A percentile compares a stretch with the other conserved stretches of the same genome.
These are phyloP conservation scores for Exserohilum turcica DNA, from an alignment of 2,329 filamentous ascomycete genomes.

Conservation along the genomic window DNA sequence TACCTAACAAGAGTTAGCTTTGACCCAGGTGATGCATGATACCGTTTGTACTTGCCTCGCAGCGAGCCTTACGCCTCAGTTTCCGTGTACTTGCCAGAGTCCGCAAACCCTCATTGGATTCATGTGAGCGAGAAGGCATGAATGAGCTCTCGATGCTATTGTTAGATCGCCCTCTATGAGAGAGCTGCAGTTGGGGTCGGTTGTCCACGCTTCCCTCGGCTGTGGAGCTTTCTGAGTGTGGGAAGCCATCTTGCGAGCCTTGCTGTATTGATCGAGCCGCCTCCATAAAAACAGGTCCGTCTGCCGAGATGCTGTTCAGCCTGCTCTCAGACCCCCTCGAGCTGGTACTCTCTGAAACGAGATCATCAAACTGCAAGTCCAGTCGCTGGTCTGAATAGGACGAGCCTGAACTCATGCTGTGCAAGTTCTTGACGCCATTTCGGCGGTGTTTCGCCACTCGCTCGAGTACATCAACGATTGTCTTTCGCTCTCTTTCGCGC, in stretches of 20 bases:
- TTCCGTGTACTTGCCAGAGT: slow-evolving; percentile 45
- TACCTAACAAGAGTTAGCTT: slow-evolving; percentile 1
- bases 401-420: slow-evolving; percentile 59
- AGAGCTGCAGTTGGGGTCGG: slow-evolving; percentile 27
- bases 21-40: no score
- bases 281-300: slow-evolving; percentile 34
- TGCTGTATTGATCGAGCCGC: slow-evolving; percentile 32
- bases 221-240: slow-evolving; percentile 31
- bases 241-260: slow-evolving; percentile 37
- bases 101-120: slow-evolving; percentile 34
- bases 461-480: slow-evolving; percentile 73
- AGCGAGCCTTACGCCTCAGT: slow-evolving; percentile 60
- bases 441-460: slow-evolving; percentile 71
- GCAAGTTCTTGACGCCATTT: slow-evolving; percentile 47
- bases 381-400: slow-evolving; percentile 58
- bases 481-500: slow-evolving; percentile 71
- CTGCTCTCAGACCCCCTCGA: slow-evolving; percentile 60
- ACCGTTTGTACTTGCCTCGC: slow-evolving; percentile 47
- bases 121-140: slow-evolving; percentile 33
- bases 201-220: slow-evolving; percentile 29
- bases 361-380: slow-evolving; percentile 58
- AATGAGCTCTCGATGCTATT: slow-evolving; percentile 39
- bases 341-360: slow-evolving; percentile 55
- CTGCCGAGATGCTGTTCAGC: slow-evolving; percentile 41
- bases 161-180: slow-evolving; percentile 33